Evolutionary conservation across 306 rosid genomes (phyloP).

Genomic region (Cucurbita moschata): DNA sequence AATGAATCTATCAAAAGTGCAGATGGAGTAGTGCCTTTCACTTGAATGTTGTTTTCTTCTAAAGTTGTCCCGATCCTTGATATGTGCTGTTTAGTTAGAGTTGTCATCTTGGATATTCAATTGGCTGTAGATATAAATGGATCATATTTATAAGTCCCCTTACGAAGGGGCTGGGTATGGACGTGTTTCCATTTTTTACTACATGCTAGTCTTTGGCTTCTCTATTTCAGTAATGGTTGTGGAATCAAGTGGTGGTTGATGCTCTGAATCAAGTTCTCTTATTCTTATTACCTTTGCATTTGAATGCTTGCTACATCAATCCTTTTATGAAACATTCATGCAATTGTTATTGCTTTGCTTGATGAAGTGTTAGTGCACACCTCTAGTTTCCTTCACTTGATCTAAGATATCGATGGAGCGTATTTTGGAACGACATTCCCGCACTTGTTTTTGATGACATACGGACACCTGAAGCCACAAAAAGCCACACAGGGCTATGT

Average conservation of each 20-base stretch:
- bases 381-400: constrained; percentile 23
- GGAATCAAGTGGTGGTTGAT: not conserved
- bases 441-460: constrained; percentile 66
- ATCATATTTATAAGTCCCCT: not conserved
- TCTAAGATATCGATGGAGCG: constrained; percentile 71
- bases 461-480: constrained; percentile 69
- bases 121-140: not conserved
- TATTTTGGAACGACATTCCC: constrained; percentile 82
- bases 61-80: not conserved
- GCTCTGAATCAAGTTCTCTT: not conserved
- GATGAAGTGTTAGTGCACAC: not conserved
- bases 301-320: not conserved
- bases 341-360: too few relatives aligned
- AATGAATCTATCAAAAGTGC: not conserved
- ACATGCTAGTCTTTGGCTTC: not conserved
- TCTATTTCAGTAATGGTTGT: not conserved
- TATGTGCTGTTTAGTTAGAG: not conserved
- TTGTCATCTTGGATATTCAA: not conserved
- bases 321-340: not conserved
- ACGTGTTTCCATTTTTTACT: not conserved
- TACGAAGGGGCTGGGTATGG: not conserved
- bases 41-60: not conserved
- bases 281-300: not conserved
- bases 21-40: not conserved
- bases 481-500: constrained; percentile 51